Conservation (phyloP, 805 yeast species). For the Yarrowia sp. region DNA sequence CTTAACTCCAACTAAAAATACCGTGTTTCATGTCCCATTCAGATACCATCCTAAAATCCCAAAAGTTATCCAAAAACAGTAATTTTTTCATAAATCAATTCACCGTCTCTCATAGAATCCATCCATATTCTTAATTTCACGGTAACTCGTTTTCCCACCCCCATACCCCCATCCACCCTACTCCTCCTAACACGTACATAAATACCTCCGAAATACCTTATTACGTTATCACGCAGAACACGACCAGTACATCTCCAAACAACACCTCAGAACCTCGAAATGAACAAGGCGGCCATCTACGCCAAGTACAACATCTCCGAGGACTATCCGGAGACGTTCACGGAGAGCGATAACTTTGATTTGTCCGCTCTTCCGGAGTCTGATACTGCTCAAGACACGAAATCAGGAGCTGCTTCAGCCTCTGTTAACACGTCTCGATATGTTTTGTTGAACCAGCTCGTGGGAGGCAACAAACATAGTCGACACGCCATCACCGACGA, state of each 20-base stretch:
- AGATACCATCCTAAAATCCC: no score
- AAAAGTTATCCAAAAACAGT: no score
- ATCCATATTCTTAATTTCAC: no score
- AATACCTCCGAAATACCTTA: constrained; percentile 18
- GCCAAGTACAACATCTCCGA: constrained; percentile 21
- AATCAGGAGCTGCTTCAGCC: constrained; percentile 10
- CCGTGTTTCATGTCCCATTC: no score
- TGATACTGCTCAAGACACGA: constrained; percentile 1
- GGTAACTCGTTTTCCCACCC: no score
- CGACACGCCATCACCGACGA: constrained; percentile 31
- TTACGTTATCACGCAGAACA: neutral
- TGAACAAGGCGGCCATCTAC: constrained; percentile 17
- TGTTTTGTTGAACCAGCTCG: constrained; percentile 33
- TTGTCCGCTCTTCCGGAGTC: constrained; percentile 4
- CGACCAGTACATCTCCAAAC: neutral
- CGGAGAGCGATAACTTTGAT: constrained; percentile 7
- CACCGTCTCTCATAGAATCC: no score
- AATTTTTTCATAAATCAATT: no score
- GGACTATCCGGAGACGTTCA: constrained; percentile 17
- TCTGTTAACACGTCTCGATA: constrained; percentile 23
- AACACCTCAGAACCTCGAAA: neutral
- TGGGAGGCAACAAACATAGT: constrained; percentile 29
- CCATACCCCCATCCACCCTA: neutral
- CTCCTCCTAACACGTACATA: neutral
- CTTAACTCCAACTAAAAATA: no score